Percentiles rank a stretch among this genome's conserved stretches.
phyloP scores from a whole-genome alignment of 192 early-diverging fungal species.

The Thamnidium elegans region DNA sequence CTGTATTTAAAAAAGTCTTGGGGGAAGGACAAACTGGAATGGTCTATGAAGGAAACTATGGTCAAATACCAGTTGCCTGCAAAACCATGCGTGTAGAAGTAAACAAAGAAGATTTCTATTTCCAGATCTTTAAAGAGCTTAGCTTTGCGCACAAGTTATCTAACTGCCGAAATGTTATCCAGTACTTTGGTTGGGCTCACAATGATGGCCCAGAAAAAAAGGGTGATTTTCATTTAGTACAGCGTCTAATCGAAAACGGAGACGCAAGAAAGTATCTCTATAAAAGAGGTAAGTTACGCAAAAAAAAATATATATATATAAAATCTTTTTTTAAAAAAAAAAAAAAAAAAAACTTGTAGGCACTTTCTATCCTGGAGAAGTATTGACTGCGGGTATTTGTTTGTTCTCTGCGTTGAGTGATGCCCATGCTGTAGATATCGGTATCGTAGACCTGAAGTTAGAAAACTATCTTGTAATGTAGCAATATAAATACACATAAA shows the following conservation, averaged over 20 bases:
- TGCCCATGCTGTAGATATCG: conserved; percentile 12
- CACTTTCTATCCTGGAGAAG: conserved; percentile 1
- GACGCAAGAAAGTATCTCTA: conserved; percentile 20
- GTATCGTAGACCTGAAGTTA: conserved; percentile 25
- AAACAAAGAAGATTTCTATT: not conserved
- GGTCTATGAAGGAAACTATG: conserved; percentile 1
- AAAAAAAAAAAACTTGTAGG: not conserved
- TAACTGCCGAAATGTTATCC: conserved; percentile 5
- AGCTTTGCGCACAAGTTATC: conserved; percentile 17
- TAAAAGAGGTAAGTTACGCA: conserved; percentile 17
- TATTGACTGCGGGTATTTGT: conserved; percentile 12
- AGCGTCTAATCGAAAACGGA: conserved; percentile 6
- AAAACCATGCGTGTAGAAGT: conserved; percentile 1
- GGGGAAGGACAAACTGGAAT: conserved; percentile 22
- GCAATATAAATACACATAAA: not conserved
- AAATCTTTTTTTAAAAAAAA: no score
- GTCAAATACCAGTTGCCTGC: conserved; percentile 10
- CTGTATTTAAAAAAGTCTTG: not conserved
- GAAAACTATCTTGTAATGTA: conserved; percentile 23
- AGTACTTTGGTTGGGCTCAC: conserved; percentile 12
- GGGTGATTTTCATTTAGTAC: conserved; percentile 16
- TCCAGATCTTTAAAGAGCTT: conserved; percentile 7
- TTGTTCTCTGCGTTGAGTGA: conserved; percentile 25
- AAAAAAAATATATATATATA: no score
- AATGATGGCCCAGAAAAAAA: not conserved